phyloP scores from a whole-genome alignment of 257 asterid genomes.

The Echium plantagineum region DNA sequence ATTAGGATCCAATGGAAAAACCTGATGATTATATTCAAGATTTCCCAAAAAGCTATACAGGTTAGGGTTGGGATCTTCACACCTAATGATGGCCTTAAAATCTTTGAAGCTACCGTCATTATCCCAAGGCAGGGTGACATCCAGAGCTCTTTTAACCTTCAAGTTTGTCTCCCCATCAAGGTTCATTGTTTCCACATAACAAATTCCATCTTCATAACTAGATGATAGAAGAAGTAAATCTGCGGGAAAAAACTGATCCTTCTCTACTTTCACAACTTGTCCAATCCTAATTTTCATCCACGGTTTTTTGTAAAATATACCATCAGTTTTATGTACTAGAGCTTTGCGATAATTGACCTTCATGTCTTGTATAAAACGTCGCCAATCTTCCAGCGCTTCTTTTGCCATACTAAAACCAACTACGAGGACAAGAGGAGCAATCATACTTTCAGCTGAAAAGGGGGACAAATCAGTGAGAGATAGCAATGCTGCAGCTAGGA shows the following conservation, averaged over 20 bases:
- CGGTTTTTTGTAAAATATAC: slow-evolving; percentile 22
- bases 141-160: slow-evolving; percentile 40
- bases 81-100: slow-evolving; percentile 31
- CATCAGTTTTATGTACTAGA: slow-evolving; percentile 36
- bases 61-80: slow-evolving; percentile 61
- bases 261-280: slow-evolving; percentile 41
- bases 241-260: slow-evolving; percentile 49
- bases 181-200: slow-evolving; percentile 59
- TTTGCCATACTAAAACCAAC: slow-evolving; percentile 56
- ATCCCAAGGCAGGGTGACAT: slow-evolving; percentile 29
- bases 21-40: slow-evolving; percentile 19
- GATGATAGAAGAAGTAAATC: slow-evolving; percentile 48
- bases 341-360: slow-evolving; percentile 45
- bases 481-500: slow-evolving; percentile 39
- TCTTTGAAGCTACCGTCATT: slow-evolving; percentile 21
- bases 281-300: slow-evolving; percentile 49
- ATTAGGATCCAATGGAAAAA: slow-evolving; percentile 26
- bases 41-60: slow-evolving; percentile 55
- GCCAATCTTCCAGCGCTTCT: slow-evolving; percentile 65
- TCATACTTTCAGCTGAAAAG: slow-evolving; percentile 22
- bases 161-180: slow-evolving; percentile 61
- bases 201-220: slow-evolving; percentile 51
- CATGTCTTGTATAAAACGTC: slow-evolving; percentile 49
- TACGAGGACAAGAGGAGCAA: slow-evolving; percentile 49
- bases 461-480: slow-evolving; percentile 33